phyloP scores from a whole-genome alignment of 768 basidiomycete genomes.

The Pleurotus pulmonarius region DNA sequence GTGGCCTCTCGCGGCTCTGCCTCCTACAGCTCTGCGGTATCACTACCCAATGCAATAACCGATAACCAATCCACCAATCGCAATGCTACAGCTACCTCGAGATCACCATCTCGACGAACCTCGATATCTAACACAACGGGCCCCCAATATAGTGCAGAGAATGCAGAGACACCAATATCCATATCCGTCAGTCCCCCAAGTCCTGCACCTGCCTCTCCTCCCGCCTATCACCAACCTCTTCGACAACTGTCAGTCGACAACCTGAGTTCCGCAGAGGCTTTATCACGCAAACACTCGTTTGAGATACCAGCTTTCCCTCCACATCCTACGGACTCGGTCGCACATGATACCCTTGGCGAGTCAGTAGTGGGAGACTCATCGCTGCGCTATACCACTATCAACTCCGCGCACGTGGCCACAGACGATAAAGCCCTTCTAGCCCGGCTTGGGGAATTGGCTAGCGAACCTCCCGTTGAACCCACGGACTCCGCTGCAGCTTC shows the following conservation, averaged over 20 bases:
- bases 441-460: conserved; percentile 46
- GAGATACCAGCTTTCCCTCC: conserved; percentile 15
- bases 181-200: conserved; percentile 15
- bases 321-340: neutral
- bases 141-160: conserved; percentile 11
- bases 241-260: conserved; percentile 8
- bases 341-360: neutral
- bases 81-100: conserved; percentile 15
- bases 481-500: conserved; percentile 14
- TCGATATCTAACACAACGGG: conserved; percentile 19
- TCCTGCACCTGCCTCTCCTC: conserved; percentile 27
- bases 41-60: conserved; percentile 10
- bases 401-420: conserved; percentile 57
- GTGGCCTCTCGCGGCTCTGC: conserved; percentile 17
- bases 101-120: conserved; percentile 24
- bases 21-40: conserved; percentile 22
- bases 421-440: conserved; percentile 63
- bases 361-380: neutral
- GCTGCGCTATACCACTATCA: conserved; percentile 22
- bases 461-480: conserved; percentile 41
- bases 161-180: conserved; percentile 10
- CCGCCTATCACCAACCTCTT: conserved; percentile 41
- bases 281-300: conserved; percentile 10
- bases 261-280: conserved; percentile 4
- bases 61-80: conserved; percentile 5